Evolutionary conservation across 805 yeast species (phyloP).

Genomic region (Yamadazyma paraphyllophila): DNA sequence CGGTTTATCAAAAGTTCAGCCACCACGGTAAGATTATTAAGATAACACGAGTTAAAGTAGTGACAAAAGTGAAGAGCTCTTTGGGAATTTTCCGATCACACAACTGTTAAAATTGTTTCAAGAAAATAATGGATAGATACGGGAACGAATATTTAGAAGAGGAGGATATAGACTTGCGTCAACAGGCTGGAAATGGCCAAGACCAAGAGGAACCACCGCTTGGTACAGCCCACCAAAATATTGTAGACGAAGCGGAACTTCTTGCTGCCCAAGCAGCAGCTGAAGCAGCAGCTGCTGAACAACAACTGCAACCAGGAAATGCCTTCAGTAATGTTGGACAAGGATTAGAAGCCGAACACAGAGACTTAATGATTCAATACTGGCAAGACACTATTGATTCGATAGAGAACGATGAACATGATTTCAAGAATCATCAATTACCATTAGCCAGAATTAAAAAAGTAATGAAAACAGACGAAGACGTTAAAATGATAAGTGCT

Average conservation of each 20-base stretch:
- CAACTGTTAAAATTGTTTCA: too few relatives aligned
- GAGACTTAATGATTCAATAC: slow-evolving; percentile 89
- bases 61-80: not conserved
- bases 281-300: slow-evolving; percentile 46
- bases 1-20: not conserved
- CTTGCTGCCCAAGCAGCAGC: slow-evolving; percentile 48
- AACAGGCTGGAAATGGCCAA: slow-evolving; percentile 2
- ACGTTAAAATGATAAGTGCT: slow-evolving; percentile 95
- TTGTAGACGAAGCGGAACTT: slow-evolving; percentile 41
- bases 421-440: slow-evolving; percentile 88
- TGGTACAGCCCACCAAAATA: slow-evolving; percentile 18
- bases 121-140: slow-evolving; percentile 12
- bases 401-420: slow-evolving; percentile 85
- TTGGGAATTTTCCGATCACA: not conserved
- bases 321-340: slow-evolving; percentile 90
- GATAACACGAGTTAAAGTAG: too few relatives aligned
- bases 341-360: slow-evolving; percentile 77
- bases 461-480: slow-evolving; percentile 97
- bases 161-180: slow-evolving; percentile 8
- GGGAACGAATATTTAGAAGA: slow-evolving; percentile 15
- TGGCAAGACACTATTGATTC: slow-evolving; percentile 96
- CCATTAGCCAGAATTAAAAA: slow-evolving; percentile 96
- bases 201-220: slow-evolving; percentile 5
- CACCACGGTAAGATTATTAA: too few relatives aligned
- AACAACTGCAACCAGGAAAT: slow-evolving; percentile 51